A percentile compares a stretch with the other conserved stretches of the same genome.
phyloP scores from a whole-genome alignment of 2,329 filamentous ascomycete species.

The Exophiala mesophila region DNA sequence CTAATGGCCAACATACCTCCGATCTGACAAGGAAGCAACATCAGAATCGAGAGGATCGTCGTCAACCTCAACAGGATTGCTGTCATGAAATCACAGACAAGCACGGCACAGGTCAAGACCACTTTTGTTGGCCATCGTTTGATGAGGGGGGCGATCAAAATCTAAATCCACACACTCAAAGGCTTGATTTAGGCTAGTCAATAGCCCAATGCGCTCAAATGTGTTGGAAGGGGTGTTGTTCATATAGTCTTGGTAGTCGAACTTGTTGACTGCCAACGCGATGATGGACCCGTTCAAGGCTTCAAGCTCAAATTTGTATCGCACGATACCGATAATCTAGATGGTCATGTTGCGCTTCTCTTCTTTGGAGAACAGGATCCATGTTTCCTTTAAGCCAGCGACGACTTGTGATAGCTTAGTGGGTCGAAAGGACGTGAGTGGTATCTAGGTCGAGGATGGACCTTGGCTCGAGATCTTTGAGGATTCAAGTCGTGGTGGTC shows the following conservation, averaged over 20 bases:
- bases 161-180: conserved; percentile 49
- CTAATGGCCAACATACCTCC: no score
- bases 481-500: no score
- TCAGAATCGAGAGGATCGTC: no score
- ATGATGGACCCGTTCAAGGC: conserved; percentile 50
- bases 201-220: conserved; percentile 45
- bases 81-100: conserved; percentile 45
- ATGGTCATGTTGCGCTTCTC: conserved; percentile 45
- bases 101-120: conserved; percentile 41
- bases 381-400: conserved; percentile 2
- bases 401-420: no score
- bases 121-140: conserved; percentile 45
- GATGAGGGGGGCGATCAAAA: conserved; percentile 48
- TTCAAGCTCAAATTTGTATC: conserved; percentile 50
- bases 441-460: no score
- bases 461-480: no score
- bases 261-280: conserved; percentile 47
- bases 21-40: no score
- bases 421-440: no score
- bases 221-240: conserved; percentile 35
- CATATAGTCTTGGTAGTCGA: conserved; percentile 41
- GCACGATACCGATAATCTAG: conserved; percentile 49
- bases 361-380: conserved; percentile 31
- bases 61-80: conserved; percentile 45
- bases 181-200: conserved; percentile 48